Evolutionary conservation across 495 filamentous ascomycete species (phyloP), one percentile per base, ranked within the genome.

Genomic region (Penicillium lividum): DNA sequence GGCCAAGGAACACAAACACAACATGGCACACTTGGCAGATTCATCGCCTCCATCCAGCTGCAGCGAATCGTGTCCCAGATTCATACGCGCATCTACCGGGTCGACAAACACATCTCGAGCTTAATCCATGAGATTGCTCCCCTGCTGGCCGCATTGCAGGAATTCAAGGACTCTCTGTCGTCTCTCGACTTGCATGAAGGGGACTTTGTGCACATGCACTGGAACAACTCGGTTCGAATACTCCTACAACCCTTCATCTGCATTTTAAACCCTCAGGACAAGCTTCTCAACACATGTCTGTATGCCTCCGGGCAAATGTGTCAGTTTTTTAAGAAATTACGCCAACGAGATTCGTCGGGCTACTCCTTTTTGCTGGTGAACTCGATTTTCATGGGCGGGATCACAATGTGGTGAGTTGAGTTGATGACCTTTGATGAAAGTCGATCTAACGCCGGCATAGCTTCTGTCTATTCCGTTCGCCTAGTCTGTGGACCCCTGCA

Each of bases 301-400:
- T 53, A 64, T 5, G 69, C 73, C 0, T 70, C 73, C 0, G 74
- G 75, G 0, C 69, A 73, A 47, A 75, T 77, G 51, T 78, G 75
- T 51, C 77, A 80, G 45, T 70, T 71, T 10, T 74, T 76, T 57
- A 78, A 77, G 49, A 64, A 64, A 8, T 56, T 80, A 3, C 70
- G 73, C 13, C 74, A 78, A 40, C 43, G 68, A 30, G 67, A 72
- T 33, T 72, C 73, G 1, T 73, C 73, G 11, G 72, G 72, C 1
- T 73, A 75, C 44, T 77, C 74, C 0, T 78, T 76, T 53, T 65
- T 78, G 25, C 71, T 75, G 16, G 64, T 74, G 4, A 76, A 79
- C 28, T 70, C 73, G 1, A 61, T 76, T 0, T 79, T 76, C 53
- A 72, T 77, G 54, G 70, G 75, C 8, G 77, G 77, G 0, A 56